Evolutionary conservation across 2,329 filamentous ascomycete genomes (phyloP), one percentile per base, ranked within the genome.

Genomic region (Neonectria neomacrospora): DNA sequence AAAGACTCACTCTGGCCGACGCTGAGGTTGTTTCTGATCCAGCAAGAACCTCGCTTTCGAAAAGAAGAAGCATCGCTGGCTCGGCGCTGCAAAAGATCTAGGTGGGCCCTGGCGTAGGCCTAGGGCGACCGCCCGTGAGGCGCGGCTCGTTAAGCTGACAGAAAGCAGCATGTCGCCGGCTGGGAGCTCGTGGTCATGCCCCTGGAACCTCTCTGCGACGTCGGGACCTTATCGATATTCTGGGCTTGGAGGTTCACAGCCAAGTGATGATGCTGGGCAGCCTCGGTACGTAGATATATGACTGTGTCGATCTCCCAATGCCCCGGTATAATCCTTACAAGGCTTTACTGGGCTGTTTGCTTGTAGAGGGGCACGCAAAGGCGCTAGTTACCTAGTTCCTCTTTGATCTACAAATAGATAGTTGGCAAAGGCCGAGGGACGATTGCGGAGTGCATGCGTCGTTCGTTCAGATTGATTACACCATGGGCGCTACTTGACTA

Each of bases 31-130:
- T 34, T 67, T 66, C 39, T 63, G 52, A 37, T 56, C 62, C 30
- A 67, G 45, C 66, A 64, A 61, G 28, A 50, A 60, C 56, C 65
- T 71, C 54, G 70, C 56, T 45, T 58, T 72, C 26, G 70, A 70
- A 51, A 68, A 72, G 58, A 72, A 72, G 60, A 47, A 52, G 26
- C 47, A 62, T 22, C 28, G 26, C 22, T 41, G 47, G 34, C 45
- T 42, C n/a, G 44, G 45, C n/a, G 28, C n/a, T n/a, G 26, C 44
- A 30, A 56, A 45, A 32, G 34, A 20, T 30, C 37, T 26, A 23
- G 20, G 47, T 37, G 23, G 39, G 12, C 48, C 47, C 45, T 8
- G 18, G 32, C 47, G 22, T 48, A 41, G 10, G 5, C 53, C 53
- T 26, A 53, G 28, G 18, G 45, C 22, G 20, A 41, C 20, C 30